These are phyloP conservation scores for Hyphopichia buzzinii DNA, from an alignment of 1,139 yeast species.

Conservation along the genomic window DNA sequence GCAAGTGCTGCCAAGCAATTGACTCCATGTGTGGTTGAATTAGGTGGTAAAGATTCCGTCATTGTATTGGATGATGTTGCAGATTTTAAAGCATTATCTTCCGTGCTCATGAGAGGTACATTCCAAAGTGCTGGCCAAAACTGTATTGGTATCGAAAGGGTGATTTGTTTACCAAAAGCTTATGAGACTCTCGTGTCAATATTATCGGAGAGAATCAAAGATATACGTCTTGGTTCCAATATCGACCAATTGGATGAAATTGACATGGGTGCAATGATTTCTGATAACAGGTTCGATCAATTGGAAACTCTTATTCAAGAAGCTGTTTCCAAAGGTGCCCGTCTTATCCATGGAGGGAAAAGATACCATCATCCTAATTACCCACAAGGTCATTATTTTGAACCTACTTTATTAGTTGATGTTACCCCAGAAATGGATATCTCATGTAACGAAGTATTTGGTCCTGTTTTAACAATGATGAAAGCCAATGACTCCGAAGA, in stretches of 20 bases:
- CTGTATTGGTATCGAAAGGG: constrained; percentile 95
- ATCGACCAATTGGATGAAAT: constrained; percentile 86
- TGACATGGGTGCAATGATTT: constrained; percentile 95
- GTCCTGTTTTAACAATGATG: constrained; percentile 81
- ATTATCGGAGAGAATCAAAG: constrained; percentile 55
- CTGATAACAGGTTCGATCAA: constrained; percentile 66
- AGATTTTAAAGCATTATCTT: constrained; percentile 59
- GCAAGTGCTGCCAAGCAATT: constrained; percentile 76
- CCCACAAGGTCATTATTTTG: constrained; percentile 91
- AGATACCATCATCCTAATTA: constrained; percentile 82
- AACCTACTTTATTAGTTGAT: constrained; percentile 82
- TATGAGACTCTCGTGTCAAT: constrained; percentile 62
- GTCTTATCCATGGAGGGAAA: constrained; percentile 73
- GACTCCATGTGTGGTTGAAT: constrained; percentile 91
- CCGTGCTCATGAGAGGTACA: constrained; percentile 87
- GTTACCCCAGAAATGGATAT: constrained; percentile 76
- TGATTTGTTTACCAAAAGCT: constrained; percentile 67
- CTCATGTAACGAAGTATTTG: constrained; percentile 89
- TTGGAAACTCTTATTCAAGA: constrained; percentile 65
- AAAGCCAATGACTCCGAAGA: constrained; percentile 63
- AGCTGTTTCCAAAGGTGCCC: constrained; percentile 83
- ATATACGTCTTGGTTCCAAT: constrained; percentile 79
- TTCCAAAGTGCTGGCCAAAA: constrained; percentile 97
- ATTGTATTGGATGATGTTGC: constrained; percentile 75
- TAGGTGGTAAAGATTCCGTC: constrained; percentile 94